Evolutionary conservation across 1,284 basidiomycete species (phyloP), one percentile per base, ranked within the genome.

Genomic region (Puccinia novopanici): DNA sequence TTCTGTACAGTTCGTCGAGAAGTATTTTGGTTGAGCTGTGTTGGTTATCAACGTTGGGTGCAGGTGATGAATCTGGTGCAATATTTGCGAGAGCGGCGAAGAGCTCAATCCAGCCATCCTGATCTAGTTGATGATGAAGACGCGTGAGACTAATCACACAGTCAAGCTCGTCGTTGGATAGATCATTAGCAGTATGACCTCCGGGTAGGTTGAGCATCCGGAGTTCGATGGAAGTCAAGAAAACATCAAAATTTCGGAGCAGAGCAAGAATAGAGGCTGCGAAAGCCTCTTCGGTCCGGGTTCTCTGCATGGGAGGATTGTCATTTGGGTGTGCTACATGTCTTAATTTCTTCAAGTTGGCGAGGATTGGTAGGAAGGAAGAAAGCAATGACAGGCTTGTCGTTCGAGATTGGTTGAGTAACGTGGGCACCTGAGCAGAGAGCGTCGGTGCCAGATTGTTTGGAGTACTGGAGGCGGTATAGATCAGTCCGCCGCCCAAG

Each of bases 201-300:
- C 40, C 68, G 3, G 76, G 76, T 48, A 79, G 71, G 55, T 48
- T 48, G 48, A 79, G 57, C 27, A 79, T 4, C 17, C 27, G 30
- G 17, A 79, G 65, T 37, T 79, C 76, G 52, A 79, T 71, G 8
- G 65, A 71, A 71, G 67, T 40, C 45, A 79, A 34, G 24, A 79
- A 79, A 40, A 50, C 30, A 57, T 79, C 67, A 37, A 79, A 79
- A 3, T 54, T 24, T 0, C 37, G 27, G 15, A 79, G 42, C 12
- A 79, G 22, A 27, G 13, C 52, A 19, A 61, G 45, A 1, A 79
- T 10, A 19, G 65, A 27, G 5, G 52, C 37, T 48, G 42, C 24
- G 42, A 79, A 79, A 30, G 76, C 76, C 55, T 79, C 76, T 42
- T 34, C 24, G 42, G 42, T 71, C 27, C 40, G 61, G 22, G 37